A percentile compares a stretch with the other conserved stretches of the same genome.
Evolutionary conservation across 129 eudicot genomes (phyloP).

Genomic region (Tanacetum coccineum): DNA sequence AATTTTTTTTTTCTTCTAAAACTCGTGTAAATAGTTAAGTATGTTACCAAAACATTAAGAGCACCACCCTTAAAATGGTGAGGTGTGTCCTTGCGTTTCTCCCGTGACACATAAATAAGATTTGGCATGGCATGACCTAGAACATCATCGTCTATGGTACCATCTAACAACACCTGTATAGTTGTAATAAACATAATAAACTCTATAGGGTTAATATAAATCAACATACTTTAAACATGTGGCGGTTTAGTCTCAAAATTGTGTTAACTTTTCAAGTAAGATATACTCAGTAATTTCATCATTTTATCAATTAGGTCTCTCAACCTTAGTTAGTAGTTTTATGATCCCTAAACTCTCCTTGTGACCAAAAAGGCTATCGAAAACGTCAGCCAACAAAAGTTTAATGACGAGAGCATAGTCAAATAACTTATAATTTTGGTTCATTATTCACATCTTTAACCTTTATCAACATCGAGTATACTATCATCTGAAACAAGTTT

Average conservation of each 20-base stretch:
- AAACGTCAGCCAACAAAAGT: no score
- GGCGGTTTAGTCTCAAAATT: no score
- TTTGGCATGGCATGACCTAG: constrained; percentile 35
- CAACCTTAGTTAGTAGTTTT: no score
- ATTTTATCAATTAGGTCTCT: no score
- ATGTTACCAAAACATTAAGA: constrained; percentile 46
- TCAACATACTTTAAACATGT: neutral
- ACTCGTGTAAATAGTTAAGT: neutral
- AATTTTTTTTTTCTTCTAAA: neutral
- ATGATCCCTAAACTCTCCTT: no score
- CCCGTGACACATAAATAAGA: constrained; percentile 45
- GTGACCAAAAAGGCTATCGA: no score
- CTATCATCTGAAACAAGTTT: no score
- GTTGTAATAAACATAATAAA: neutral
- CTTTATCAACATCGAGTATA: no score
- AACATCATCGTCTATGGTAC: constrained; percentile 18
- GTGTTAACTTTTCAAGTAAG: no score
- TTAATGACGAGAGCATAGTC: no score
- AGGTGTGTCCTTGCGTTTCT: constrained; percentile 32
- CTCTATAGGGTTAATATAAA: neutral
- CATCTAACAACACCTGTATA: constrained; percentile 38
- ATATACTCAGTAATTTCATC: no score
- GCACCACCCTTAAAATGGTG: constrained; percentile 59
- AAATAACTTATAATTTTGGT: no score
- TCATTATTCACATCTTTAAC: neutral